Percentiles rank a stretch among this genome's conserved stretches.
Conservation (phyloP, 1,139 yeast species). For the Candida tetrigidarum region DNA sequence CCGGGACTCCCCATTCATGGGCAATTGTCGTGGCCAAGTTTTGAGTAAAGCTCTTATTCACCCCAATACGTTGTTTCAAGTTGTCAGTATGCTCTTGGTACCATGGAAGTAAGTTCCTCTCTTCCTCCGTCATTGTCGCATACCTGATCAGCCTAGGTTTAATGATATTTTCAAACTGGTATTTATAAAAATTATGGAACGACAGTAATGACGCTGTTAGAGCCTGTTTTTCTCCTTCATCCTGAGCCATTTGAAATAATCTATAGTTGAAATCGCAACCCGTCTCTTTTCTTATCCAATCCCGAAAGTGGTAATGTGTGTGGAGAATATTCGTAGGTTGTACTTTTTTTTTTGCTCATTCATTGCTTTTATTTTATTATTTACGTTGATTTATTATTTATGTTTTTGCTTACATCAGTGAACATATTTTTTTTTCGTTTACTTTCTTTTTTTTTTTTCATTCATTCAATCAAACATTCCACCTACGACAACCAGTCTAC, state of each 20-base stretch:
- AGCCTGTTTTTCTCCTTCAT: slow-evolving; percentile 41
- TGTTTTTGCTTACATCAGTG: too few species aligned
- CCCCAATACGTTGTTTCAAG: slow-evolving; percentile 49
- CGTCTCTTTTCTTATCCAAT: neutral
- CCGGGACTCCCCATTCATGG: slow-evolving; percentile 53
- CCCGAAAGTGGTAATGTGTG: neutral
- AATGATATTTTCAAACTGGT: slow-evolving; percentile 39
- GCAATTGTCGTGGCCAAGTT: slow-evolving; percentile 53
- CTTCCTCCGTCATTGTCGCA: slow-evolving; percentile 38
- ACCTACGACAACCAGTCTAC: too few species aligned
- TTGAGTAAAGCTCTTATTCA: slow-evolving; percentile 53
- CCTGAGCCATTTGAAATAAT: slow-evolving; percentile 16
- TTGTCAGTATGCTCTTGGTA: slow-evolving; percentile 48
- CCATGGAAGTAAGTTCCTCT: slow-evolving; percentile 55
- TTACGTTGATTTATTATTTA: neutral
- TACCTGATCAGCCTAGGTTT: slow-evolving; percentile 38
- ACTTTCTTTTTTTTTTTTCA: too few species aligned
- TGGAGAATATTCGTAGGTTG: neutral
- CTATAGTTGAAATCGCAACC: neutral
- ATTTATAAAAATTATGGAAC: slow-evolving; percentile 36
- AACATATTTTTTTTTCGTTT: too few species aligned
- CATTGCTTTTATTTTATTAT: too few species aligned
- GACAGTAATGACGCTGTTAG: slow-evolving; percentile 44
- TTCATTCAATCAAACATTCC: too few species aligned
- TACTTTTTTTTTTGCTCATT: neutral